Conservation (phyloP, 345 rosid species). For the Eutrema yunnanense region DNA sequence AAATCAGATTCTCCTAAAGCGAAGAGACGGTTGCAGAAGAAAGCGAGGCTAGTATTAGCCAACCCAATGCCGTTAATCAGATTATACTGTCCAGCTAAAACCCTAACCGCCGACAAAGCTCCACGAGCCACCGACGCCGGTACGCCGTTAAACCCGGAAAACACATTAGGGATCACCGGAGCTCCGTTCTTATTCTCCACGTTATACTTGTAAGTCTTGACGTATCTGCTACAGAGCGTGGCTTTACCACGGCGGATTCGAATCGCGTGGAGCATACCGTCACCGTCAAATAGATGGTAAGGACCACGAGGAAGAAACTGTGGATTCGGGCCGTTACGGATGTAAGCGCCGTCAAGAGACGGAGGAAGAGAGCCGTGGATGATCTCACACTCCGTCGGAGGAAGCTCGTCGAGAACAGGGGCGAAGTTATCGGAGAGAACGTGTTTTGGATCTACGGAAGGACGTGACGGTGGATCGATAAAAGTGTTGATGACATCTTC, state of each 20-base stretch:
- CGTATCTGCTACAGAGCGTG: slow-evolving; percentile 33
- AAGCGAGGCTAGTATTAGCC: slow-evolving; percentile 32
- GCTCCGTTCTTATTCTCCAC: slow-evolving; percentile 24
- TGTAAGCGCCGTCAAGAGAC: slow-evolving; percentile 28
- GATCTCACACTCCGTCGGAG: slow-evolving; percentile 29
- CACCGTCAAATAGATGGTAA: slow-evolving; percentile 35
- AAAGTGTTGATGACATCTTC: slow-evolving; percentile 34
- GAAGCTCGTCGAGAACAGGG: slow-evolving; percentile 34
- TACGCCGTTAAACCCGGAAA: slow-evolving; percentile 31
- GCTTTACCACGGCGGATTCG: slow-evolving; percentile 27
- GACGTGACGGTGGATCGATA: slow-evolving; percentile 36
- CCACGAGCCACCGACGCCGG: slow-evolving; percentile 33
- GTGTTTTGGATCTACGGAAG: slow-evolving; percentile 33
- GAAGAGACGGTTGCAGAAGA: slow-evolving; percentile 30
- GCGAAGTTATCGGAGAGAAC: slow-evolving; percentile 36
- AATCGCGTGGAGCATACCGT: slow-evolving; percentile 37
- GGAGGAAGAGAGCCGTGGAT: slow-evolving; percentile 24
- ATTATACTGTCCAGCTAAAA: slow-evolving; percentile 29
- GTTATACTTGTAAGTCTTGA: slow-evolving; percentile 31
- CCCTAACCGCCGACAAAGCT: slow-evolving; percentile 25
- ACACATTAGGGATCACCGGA: slow-evolving; percentile 29
- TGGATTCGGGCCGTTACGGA: slow-evolving; percentile 36
- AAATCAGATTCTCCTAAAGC: slow-evolving; percentile 36
- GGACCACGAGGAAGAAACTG: slow-evolving; percentile 39
- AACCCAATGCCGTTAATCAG: slow-evolving; percentile 32